Conservation (phyloP, 2,329 filamentous ascomycete species). For the Fusarium miscanthi region DNA sequence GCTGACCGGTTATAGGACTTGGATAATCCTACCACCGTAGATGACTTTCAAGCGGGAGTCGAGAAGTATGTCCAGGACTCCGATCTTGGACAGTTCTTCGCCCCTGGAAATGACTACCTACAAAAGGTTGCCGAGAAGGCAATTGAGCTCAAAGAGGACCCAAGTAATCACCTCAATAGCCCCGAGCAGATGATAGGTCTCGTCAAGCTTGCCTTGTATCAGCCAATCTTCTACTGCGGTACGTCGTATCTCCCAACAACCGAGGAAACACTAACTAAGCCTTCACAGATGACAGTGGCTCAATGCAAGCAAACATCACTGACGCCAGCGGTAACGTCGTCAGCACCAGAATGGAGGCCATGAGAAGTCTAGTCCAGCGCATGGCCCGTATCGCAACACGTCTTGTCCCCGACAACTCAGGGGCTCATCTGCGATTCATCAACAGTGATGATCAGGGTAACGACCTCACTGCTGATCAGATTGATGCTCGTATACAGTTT, state of each 20-base stretch:
- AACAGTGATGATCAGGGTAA: not conserved
- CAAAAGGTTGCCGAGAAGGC: not conserved
- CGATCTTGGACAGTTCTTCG: not conserved
- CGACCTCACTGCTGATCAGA: not conserved
- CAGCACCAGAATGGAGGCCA: not conserved
- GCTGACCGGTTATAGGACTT: rapidly evolving
- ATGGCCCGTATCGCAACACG: not conserved
- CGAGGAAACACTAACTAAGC: not conserved
- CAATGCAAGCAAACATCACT: not conserved
- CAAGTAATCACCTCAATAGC: not conserved
- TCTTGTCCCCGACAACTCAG: not conserved
- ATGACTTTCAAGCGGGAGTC: not conserved
- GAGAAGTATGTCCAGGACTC: not conserved
- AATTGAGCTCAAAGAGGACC: not conserved
- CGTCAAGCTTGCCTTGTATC: not conserved
- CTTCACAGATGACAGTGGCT: not conserved
- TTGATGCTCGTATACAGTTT: not conserved
- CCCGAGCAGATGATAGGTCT: not conserved
- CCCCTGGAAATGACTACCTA: not conserved
- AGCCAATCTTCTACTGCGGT: not conserved
- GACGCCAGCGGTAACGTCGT: not conserved
- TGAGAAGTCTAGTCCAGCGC: not conserved
- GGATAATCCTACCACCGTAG: not conserved
- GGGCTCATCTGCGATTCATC: not conserved
- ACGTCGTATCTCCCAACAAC: rapidly evolving